Base-by-base conservation (phyloP, 176 grass and related monocot genomes). In the Oryza nivara region DNA sequence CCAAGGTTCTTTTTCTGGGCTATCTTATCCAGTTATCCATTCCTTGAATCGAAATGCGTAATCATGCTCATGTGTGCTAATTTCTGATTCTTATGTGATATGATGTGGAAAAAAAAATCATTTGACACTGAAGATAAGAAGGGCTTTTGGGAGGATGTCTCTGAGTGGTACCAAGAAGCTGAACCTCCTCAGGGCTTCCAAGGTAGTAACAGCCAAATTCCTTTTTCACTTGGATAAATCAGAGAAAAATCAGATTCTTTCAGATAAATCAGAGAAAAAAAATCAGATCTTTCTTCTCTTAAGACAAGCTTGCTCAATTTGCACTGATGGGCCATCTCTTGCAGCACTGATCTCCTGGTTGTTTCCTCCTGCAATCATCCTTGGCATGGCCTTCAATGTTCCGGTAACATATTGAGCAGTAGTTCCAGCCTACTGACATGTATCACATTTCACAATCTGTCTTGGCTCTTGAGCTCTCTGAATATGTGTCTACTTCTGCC, bases 101-200 rank as follows among this genome's bases (percentile, higher is more conserved):
- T 84, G 69, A 22, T 67, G 73, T 3, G 70, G 82, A 79, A 82
- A 35, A 70, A 90, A 83, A 32, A 32, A 30, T 26, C 71, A 68
- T 83, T 20, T 2, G 25, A 78, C 45, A 47, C 80, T 72, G 49
- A 85, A 93, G 93, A 86, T 34, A 92, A 83, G 82, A 95, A 70
- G 43, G 86, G 74, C 20, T 96, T 98, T 72, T 98, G 93, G 93
- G 91, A 90, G 74, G 75, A 80, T 19, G 80, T 92, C 14, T 74
- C 82, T 1, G 86, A 89, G 20, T 88, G 94, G 80, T 96, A 98
- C 70, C 82, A 96, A 90, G 91, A 92, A 80, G 88, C 86, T 81
- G 93, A 94, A n/a, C 93, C 91, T 25, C 93, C 89, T 68, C 89
- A 90, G 74, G 96, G 96, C 7, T 98, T 96, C 79, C 96, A 98